Evolutionary conservation across 1,139 yeast genomes (phyloP), one percentile per base, ranked within the genome.

Genomic region (Geotrichum phurueaensis): DNA sequence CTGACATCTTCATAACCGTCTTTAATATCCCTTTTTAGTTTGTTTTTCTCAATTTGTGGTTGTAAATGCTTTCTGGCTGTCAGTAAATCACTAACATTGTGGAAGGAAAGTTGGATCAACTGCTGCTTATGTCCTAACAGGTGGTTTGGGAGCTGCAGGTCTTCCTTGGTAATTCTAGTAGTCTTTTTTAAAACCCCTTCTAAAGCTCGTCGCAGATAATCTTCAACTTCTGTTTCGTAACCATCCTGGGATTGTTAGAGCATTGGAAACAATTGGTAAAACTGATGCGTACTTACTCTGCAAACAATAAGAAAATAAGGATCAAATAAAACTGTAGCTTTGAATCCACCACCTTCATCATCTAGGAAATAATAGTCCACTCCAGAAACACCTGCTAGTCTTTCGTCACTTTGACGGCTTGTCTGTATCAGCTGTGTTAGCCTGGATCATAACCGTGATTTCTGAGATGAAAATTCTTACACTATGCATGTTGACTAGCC

Each of bases 311-410:
- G 82, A 70, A 95, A 89, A 72, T 95, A 95, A 0, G 99, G 99
- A 69, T 90, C 94, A 71, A 83, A 89, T 63, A 83, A 86, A 22
- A 89, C 75, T 0, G 96, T 87, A 2, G 92, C 86, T 71, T 92
- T 94, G 78, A 95, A 95, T 48, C 89, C 84, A 2, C 98, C 99
- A 53, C 99, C 99, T 74, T 92, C 97, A 69, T 90, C 97, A 71
- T 94, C 98, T n/a, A 95, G 76, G 67, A 95, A 95, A 72, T 95
- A 95, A 73, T 88, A 91, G 70, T 94, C 98, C 3, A 94, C 97
- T 3, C 94, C 99, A 0, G 97, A 83, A 56, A 83, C 78, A 10
- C 95, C 96, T 2, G 84, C 78, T 20, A 81, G 70, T 56, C 79
- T 78, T 31, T 82, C 85, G 10, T 81, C 81, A 36, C 83, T 77